A percentile compares a stretch with the other conserved stretches of the same genome.
Conservation (phyloP, 164 flowering plant genomes). For the Euptelea pleiosperma region DNA sequence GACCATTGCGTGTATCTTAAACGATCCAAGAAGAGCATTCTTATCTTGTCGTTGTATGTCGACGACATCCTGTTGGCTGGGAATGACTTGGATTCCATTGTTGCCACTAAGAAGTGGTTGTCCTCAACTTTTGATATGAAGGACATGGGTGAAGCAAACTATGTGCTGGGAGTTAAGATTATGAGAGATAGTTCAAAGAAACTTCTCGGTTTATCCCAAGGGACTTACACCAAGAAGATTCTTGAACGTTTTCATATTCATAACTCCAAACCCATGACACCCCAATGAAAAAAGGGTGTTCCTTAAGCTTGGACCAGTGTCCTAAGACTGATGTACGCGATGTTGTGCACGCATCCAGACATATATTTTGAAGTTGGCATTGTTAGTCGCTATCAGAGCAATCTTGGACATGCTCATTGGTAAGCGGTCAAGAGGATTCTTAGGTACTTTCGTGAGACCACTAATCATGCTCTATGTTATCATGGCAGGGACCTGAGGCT, state of each 20-base stretch:
- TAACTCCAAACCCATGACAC: background rate
- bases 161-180: slow-evolving; percentile 2
- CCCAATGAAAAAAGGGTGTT: background rate
- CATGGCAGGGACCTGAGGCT: background rate
- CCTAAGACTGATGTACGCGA: background rate
- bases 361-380: background rate
- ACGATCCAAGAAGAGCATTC: background rate
- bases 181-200: background rate
- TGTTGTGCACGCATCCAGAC: no score
- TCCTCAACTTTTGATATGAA: slow-evolving; percentile 2
- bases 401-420: background rate
- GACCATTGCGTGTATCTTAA: background rate
- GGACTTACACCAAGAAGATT: background rate
- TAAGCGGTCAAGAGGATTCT: slow-evolving; percentile 4
- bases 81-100: background rate
- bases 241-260: slow-evolving; percentile 1
- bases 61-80: slow-evolving; percentile 3
- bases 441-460: background rate
- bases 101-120: slow-evolving; percentile 2
- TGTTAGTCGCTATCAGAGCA: background rate
- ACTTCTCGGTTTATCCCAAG: background rate
- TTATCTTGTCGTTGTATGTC: slow-evolving; percentile 1
- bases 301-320: background rate
- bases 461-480: background rate
- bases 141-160: background rate